phyloP scores from a whole-genome alignment of 2,329 filamentous ascomycete species.

The Lachnellula arida region DNA sequence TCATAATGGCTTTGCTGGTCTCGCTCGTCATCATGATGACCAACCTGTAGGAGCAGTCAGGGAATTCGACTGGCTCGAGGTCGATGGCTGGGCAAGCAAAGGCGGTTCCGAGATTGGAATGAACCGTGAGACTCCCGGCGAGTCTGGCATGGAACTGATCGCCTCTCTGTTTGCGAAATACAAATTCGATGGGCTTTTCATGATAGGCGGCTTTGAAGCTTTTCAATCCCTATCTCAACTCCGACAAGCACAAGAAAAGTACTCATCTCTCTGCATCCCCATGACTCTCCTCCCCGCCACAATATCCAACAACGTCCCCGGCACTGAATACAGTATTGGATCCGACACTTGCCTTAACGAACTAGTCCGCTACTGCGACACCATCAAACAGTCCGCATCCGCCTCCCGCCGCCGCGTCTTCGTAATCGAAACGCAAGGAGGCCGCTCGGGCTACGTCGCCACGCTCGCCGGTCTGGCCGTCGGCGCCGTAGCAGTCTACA shows the following conservation, averaged over 20 bases:
- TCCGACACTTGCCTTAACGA: slow-evolving; percentile 97
- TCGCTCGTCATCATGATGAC: slow-evolving; percentile 85
- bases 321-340: slow-evolving; percentile 93
- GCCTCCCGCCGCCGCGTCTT: slow-evolving; percentile 91
- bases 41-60: slow-evolving; percentile 77
- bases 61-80: slow-evolving; percentile 86
- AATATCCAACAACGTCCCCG: slow-evolving; percentile 97
- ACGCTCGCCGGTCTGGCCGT: slow-evolving; percentile 88
- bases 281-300: slow-evolving; percentile 92
- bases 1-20: slow-evolving; percentile 93
- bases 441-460: slow-evolving; percentile 88
- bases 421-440: slow-evolving; percentile 96
- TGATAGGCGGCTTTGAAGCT: slow-evolving; percentile 93
- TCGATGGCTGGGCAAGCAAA: slow-evolving; percentile 91
- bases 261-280: slow-evolving; percentile 84
- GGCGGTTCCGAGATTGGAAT: slow-evolving; percentile 97
- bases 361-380: slow-evolving; percentile 91
- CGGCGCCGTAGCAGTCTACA: slow-evolving; percentile 90
- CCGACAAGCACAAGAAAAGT: slow-evolving; percentile 71
- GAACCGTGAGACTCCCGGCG: slow-evolving; percentile 85
- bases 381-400: slow-evolving; percentile 94
- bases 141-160: slow-evolving; percentile 76
- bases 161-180: slow-evolving; percentile 81
- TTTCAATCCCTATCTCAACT: slow-evolving; percentile 90
- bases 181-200: slow-evolving; percentile 85